Evolutionary conservation across 805 yeast genomes (phyloP).

Genomic region (Candida silvicultrix): DNA sequence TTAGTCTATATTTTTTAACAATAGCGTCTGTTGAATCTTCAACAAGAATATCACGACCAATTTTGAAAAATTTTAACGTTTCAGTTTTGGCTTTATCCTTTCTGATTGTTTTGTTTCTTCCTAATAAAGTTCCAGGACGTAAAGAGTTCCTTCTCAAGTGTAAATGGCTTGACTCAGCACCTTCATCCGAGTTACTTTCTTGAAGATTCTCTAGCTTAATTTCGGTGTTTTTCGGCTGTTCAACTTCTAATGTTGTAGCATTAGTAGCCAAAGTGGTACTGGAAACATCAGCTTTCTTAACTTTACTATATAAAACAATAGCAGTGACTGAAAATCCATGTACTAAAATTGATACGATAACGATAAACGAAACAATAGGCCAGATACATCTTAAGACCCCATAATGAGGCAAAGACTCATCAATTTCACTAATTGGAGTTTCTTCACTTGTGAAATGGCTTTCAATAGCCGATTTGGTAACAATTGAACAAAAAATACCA

Average conservation of each 20-base stretch:
- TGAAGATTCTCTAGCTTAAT: neutral
- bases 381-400: constrained; percentile 60
- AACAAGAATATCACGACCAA: neutral
- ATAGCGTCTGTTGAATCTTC: neutral
- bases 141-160: neutral
- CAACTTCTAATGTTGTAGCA: neutral
- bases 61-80: neutral
- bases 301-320: constrained; percentile 3
- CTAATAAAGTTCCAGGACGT: neutral
- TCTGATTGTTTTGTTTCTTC: neutral
- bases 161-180: neutral
- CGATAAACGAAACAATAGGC: constrained; percentile 80
- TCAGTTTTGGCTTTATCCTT: neutral
- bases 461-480: constrained; percentile 71
- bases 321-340: constrained; percentile 91
- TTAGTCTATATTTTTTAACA: neutral
- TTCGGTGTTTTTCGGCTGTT: neutral
- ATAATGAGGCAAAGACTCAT: constrained; percentile 42
- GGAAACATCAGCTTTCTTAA: neutral
- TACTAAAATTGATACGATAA: constrained; percentile 74
- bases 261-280: neutral
- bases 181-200: neutral
- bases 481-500: constrained; percentile 76
- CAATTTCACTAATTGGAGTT: constrained; percentile 46
- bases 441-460: constrained; percentile 38